Percentiles rank a stretch among this genome's conserved stretches.
phyloP scores from a whole-genome alignment of 208 protist genomes.

The Vickermania ingenoplastis region DNA sequence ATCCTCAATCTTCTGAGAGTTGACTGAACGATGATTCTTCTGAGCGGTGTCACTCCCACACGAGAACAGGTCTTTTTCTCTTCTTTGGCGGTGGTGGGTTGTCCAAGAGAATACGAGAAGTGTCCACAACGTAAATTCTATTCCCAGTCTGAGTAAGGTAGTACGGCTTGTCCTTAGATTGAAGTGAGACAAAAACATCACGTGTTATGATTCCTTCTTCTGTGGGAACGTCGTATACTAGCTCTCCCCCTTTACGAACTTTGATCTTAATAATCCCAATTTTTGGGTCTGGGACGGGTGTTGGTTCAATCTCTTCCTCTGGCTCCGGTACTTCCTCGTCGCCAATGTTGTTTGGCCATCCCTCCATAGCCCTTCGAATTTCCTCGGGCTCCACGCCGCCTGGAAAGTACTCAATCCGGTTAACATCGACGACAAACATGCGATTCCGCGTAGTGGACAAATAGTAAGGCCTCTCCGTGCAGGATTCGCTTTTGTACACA shows the following conservation, averaged over 20 bases:
- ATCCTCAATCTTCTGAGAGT: too few species aligned
- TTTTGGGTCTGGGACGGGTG: not conserved
- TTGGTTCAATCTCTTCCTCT: not conserved
- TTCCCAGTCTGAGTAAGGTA: not conserved
- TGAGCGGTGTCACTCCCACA: too few species aligned
- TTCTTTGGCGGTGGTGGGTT: not conserved
- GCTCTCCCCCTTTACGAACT: not conserved
- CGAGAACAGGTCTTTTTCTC: not conserved
- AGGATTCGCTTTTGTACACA: not conserved
- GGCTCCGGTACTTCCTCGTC: not conserved
- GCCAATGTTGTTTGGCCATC: not conserved
- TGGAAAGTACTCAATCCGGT: not conserved
- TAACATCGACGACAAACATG: not conserved
- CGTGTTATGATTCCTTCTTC: not conserved
- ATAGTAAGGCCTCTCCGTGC: not conserved
- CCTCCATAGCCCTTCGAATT: not conserved
- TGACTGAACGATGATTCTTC: too few species aligned
- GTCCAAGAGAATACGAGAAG: not conserved
- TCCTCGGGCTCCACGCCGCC: not conserved
- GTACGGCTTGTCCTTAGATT: not conserved
- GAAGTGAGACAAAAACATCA: not conserved
- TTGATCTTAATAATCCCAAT: not conserved
- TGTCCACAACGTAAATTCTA: not conserved
- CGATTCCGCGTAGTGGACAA: not conserved
- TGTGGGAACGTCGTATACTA: not conserved